Conservation (phyloP, 352 stramenopile genomes). For the Phytophthora melonis region DNA sequence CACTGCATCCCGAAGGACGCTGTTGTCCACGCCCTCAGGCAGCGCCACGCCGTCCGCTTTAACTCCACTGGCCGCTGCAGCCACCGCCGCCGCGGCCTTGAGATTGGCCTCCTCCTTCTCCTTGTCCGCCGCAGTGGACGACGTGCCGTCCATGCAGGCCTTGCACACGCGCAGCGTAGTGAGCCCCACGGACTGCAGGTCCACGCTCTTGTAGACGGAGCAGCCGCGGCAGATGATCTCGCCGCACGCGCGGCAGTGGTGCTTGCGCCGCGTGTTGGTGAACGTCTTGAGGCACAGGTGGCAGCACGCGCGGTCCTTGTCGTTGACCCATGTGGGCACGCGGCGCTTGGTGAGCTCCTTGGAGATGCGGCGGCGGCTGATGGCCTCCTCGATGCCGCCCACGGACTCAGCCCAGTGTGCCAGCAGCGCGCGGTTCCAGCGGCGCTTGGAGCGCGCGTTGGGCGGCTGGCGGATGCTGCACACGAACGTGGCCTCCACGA, state of each 20-base stretch:
- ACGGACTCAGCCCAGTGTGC: slow-evolving; percentile 79
- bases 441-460: slow-evolving; percentile 59
- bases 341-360: slow-evolving; percentile 77
- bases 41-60: slow-evolving; percentile 35
- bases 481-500: slow-evolving; percentile 81
- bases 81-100: slow-evolving; percentile 24
- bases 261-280: slow-evolving; percentile 78
- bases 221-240: slow-evolving; percentile 88
- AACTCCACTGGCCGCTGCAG: slow-evolving; percentile 25
- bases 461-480: slow-evolving; percentile 85
- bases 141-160: slow-evolving; percentile 78
- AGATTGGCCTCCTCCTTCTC: slow-evolving; percentile 39
- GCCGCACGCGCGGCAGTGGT: slow-evolving; percentile 85
- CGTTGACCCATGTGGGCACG: slow-evolving; percentile 80
- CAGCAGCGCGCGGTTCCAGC: slow-evolving; percentile 72
- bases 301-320: slow-evolving; percentile 86
- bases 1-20: slow-evolving; percentile 63
- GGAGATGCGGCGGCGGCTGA: slow-evolving; percentile 75
- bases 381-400: slow-evolving; percentile 70
- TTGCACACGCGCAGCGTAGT: slow-evolving; percentile 85
- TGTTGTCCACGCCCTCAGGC: slow-evolving; percentile 53
- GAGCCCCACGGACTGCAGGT: slow-evolving; percentile 75
- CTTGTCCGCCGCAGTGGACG: slow-evolving; percentile 10
- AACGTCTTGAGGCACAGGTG: slow-evolving; percentile 88
- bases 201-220: slow-evolving; percentile 82